A percentile compares a stretch with the other conserved stretches of the same genome.
Conservation (phyloP, 306 rosid species). For the Gynostemma pentaphyllum region DNA sequence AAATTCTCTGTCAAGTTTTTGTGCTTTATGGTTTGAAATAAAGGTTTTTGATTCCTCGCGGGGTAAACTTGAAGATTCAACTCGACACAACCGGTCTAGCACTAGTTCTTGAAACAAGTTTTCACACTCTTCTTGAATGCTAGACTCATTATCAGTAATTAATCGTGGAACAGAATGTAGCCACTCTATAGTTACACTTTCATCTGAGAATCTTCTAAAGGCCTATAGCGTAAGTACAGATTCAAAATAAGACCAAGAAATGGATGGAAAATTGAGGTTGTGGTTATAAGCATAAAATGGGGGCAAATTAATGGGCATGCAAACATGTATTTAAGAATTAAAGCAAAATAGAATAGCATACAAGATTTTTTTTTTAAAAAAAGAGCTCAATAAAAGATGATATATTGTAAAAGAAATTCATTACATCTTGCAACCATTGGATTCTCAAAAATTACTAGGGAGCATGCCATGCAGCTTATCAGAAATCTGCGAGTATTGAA, state of each 20-base stretch:
- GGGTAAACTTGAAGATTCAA: slow-evolving; percentile 26
- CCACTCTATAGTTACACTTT: slow-evolving; percentile 70
- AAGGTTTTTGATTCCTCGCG: slow-evolving; percentile 6
- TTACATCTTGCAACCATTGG: not conserved
- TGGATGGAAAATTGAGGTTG: not conserved
- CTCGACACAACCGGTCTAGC: slow-evolving; percentile 55
- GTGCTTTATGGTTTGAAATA: slow-evolving; percentile 16
- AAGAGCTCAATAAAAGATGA: not conserved
- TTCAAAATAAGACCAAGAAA: slow-evolving; percentile 7
- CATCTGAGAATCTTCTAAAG: slow-evolving; percentile 54
- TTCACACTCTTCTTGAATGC: slow-evolving; percentile 95
- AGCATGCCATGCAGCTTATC: no score
- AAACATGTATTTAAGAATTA: not conserved
- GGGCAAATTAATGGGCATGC: not conserved
- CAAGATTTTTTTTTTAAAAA: no score
- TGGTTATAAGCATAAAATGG: not conserved
- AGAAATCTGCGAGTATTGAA: no score
- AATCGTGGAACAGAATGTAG: slow-evolving; percentile 80
- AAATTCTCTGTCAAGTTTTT: slow-evolving; percentile 29
- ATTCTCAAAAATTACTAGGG: not conserved
- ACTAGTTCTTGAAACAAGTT: slow-evolving; percentile 74
- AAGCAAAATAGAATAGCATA: not conserved
- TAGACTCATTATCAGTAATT: slow-evolving; percentile 69
- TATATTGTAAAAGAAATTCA: not conserved
- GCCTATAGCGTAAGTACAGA: slow-evolving; percentile 34